phyloP scores from a whole-genome alignment of 2,329 filamentous ascomycete genomes.

The Anisogramma anomala region DNA sequence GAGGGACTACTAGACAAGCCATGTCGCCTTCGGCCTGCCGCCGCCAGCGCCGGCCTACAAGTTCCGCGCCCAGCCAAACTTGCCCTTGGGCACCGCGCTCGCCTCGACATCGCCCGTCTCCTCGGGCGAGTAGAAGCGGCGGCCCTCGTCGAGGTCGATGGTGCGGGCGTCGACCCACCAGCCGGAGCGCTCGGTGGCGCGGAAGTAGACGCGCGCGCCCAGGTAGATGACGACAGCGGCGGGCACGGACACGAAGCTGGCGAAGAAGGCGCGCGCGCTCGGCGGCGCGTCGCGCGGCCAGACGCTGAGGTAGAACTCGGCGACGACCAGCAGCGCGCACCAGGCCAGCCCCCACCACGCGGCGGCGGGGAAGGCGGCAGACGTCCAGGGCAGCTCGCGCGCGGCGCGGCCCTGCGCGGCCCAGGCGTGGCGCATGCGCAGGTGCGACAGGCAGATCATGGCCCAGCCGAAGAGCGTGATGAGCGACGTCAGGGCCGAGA shows the following conservation, averaged over 20 bases:
- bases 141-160: slow-evolving; percentile 25
- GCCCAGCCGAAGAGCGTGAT: slow-evolving; percentile 33
- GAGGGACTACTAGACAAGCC: too few relatives aligned
- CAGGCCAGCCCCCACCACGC: slow-evolving; percentile 32
- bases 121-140: slow-evolving; percentile 13
- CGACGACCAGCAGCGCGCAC: slow-evolving; percentile 32
- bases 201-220: slow-evolving; percentile 27
- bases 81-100: background rate
- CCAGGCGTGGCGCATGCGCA: slow-evolving; percentile 32
- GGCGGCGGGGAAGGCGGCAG: slow-evolving; percentile 31
- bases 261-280: slow-evolving; percentile 32
- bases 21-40: too few relatives aligned
- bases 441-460: slow-evolving; percentile 31
- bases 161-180: slow-evolving; percentile 21
- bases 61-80: slow-evolving; percentile 16
- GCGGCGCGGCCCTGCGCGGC: slow-evolving; percentile 26
- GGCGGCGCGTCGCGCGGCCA: slow-evolving; percentile 28
- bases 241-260: slow-evolving; percentile 33
- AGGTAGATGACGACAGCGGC: slow-evolving; percentile 31
- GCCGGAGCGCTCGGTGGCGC: slow-evolving; percentile 22
- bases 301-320: slow-evolving; percentile 35
- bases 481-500: slow-evolving; percentile 34
- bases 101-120: slow-evolving; percentile 7
- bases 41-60: background rate
- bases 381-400: slow-evolving; percentile 30